Percentiles rank a stretch among this genome's conserved stretches.
Evolutionary conservation across 129 eudicot species (phyloP).

Genomic region (Glebionis coronaria): DNA sequence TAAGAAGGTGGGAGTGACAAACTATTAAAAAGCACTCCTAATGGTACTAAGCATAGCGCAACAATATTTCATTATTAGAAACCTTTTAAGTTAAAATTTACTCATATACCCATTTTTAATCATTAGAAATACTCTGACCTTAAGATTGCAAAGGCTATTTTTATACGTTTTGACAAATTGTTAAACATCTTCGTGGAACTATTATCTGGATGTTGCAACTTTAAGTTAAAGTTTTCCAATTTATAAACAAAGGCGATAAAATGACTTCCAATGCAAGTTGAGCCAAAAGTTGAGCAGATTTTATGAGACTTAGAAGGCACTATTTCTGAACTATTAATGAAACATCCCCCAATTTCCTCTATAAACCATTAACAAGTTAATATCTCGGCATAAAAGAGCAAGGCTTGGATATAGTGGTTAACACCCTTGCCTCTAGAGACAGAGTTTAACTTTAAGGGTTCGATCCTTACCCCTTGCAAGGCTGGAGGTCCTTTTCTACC

Average conservation of each 20-base stretch:
- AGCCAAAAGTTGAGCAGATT: neutral
- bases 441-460: too few relatives aligned
- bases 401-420: too few relatives aligned
- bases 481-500: too few relatives aligned
- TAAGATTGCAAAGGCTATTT: conserved; percentile 12
- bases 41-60: neutral
- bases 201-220: conserved; percentile 8
- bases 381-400: neutral
- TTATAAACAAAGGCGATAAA: conserved; percentile 9
- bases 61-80: neutral
- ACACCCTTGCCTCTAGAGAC: too few relatives aligned
- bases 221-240: conserved; percentile 23
- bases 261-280: conserved; percentile 31
- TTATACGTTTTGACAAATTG: neutral
- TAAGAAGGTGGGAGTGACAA: conserved; percentile 4
- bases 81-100: neutral
- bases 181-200: conserved; percentile 6
- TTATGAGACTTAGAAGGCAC: conserved; percentile 19
- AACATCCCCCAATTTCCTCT: neutral
- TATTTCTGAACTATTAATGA: neutral
- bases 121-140: conserved; percentile 4
- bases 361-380: neutral
- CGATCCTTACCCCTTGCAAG: too few relatives aligned
- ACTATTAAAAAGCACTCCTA: conserved; percentile 1
- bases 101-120: neutral